Evolutionary conservation across 2,329 filamentous ascomycete genomes (phyloP), one percentile per base, ranked within the genome.

Genomic region (Alternaria tenuissima): DNA sequence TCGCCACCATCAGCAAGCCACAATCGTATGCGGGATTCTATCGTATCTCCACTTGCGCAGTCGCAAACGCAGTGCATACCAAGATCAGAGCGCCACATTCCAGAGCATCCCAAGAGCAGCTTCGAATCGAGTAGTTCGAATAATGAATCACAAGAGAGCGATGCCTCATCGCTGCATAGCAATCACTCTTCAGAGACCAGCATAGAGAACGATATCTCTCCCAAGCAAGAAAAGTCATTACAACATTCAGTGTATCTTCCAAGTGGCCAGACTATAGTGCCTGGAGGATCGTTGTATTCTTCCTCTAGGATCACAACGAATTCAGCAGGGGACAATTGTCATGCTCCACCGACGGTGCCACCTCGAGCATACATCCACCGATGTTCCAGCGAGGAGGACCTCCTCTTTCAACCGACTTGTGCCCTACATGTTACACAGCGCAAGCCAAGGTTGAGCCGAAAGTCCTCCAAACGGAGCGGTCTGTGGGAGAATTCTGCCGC

Each of bases 141-240:
- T 30, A 76, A 75, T 55, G 75, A 77, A 12, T 78, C 75, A 1
- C 67, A 65, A 30, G 74, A 73, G 22, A 76, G 77, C 56, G 77
- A 80, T 55, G 69, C 74, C 18, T 77, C 74, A 8, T 81, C 81
- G 7, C 62, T 68, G 30, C 76, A 79, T 63, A 82, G 80, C 65
- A 68, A 64, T 44, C 67, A 67, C 16, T 79, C 78, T n/a, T 81
- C 79, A 9, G 66, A 74, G 62, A 79, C 79, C 8, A 81, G 79
- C 57, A 58, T 76, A 9, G 79, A 80, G 69, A 58, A 69, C 60
- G 66, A 78, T 22, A 38, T 30, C 5, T 66, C 49, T 36, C 66
- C 36, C 58, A 69, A 28, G 52, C 61, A 46, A 54, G 65, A 32
- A 57, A 64, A 32, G 61, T 30, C n/a, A 66, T 64, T 18, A 53